Conservation (phyloP, 176 grass and related monocot species). For the Tillandsia leiboldiana region DNA sequence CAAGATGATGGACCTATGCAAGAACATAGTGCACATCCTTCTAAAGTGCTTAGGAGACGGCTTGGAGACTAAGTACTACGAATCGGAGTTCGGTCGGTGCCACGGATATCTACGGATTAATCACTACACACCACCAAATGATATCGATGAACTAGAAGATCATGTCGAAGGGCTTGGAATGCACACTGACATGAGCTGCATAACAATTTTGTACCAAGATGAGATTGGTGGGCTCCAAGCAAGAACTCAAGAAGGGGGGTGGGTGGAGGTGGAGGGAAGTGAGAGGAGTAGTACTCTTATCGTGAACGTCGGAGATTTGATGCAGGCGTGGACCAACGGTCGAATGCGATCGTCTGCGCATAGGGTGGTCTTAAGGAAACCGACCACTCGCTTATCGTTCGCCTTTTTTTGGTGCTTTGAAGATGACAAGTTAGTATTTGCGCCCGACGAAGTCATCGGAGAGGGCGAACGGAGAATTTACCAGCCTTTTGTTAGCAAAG, state of each 20-base stretch:
- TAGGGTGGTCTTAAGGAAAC: neutral
- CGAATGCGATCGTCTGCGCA: neutral
- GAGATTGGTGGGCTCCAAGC: constrained; percentile 6
- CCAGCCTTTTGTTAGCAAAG: neutral
- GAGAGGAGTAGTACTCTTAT: neutral
- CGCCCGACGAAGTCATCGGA: constrained; percentile 1
- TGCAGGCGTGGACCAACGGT: constrained; percentile 14
- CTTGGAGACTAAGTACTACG: constrained; percentile 7
- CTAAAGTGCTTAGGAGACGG: constrained; percentile 10
- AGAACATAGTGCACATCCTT: neutral
- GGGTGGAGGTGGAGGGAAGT: neutral
- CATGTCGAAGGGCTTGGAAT: constrained; percentile 8
- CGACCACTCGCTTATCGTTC: neutral
- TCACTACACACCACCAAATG: constrained; percentile 4
- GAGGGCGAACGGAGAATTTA: neutral
- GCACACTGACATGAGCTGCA: constrained; percentile 18
- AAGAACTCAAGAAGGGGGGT: constrained; percentile 1
- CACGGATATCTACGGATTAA: constrained; percentile 11
- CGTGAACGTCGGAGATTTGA: constrained; percentile 7
- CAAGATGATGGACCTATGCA: constrained; percentile 1
- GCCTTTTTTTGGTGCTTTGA: constrained; percentile 16
- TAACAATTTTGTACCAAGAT: constrained; percentile 10
- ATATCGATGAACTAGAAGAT: neutral
- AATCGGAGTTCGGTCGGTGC: constrained; percentile 6
- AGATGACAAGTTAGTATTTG: constrained; percentile 6